Conservation (phyloP, 176 grass and related monocot genomes). For the Zea luxurians region DNA sequence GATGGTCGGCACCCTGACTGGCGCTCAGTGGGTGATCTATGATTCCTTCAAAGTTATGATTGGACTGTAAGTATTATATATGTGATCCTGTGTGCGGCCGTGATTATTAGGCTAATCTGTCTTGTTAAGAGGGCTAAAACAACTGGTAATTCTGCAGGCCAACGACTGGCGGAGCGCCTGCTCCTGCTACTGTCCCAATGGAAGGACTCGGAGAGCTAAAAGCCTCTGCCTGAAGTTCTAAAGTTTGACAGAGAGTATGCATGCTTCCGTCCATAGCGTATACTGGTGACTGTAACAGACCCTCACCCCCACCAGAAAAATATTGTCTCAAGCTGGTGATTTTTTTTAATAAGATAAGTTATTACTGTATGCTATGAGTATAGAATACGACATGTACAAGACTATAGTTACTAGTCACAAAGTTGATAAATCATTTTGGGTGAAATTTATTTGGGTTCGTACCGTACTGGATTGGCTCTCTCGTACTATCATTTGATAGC, state of each 20-base stretch:
- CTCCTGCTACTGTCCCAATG: slow-evolving; percentile 39
- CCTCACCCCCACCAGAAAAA: not conserved
- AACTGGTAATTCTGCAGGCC: slow-evolving; percentile 51
- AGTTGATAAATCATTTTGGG: not conserved
- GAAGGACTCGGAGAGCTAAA: slow-evolving; percentile 33
- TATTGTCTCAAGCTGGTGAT: not conserved
- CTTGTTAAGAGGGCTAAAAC: slow-evolving; percentile 11
- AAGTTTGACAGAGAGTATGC: not conserved
- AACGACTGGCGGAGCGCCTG: slow-evolving; percentile 67
- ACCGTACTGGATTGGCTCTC: not conserved
- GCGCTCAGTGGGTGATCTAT: slow-evolving; percentile 81
- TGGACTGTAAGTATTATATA: slow-evolving; percentile 71
- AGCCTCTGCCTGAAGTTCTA: slow-evolving; percentile 41
- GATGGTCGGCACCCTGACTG: slow-evolving; percentile 87
- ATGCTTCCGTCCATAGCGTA: not conserved
- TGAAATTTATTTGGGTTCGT: not conserved
- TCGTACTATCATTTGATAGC: not conserved
- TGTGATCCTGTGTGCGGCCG: not conserved
- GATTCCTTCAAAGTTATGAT: slow-evolving; percentile 89
- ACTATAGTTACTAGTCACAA: not conserved
- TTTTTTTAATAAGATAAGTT: not conserved
- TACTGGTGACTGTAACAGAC: slow-evolving; percentile 1
- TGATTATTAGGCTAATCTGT: not conserved
- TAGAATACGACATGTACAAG: not conserved
- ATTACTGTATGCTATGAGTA: not conserved